Base-by-base conservation (phyloP, 345 rosid species). In the Carallia pectinifolia region DNA sequence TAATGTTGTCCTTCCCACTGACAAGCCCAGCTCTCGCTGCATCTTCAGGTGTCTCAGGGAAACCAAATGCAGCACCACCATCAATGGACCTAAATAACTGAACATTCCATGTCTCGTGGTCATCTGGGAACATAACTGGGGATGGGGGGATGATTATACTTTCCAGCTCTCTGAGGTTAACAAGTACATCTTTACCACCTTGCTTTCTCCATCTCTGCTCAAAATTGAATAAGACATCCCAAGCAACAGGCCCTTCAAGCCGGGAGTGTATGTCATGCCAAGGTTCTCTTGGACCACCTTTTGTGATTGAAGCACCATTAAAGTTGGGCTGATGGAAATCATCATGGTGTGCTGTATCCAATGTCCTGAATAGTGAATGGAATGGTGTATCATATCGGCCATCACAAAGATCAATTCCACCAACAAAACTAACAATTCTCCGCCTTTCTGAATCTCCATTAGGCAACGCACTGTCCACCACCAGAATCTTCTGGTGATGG, bases 281-380 rank as follows among this genome's bases (percentile, higher is more conserved):
- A 10, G 99, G 99, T 76, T 95, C 98, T 84, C 98, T 86, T 30
- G 99, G 99, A 73, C 99, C 99, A 2, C 99, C 99, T 81, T 95
- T 95, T 66, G 84, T 82, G 66, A 95, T 90, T 30, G 97, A 70
- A 53, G 86, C 91, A 44, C 85, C 97, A 0, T 84, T n/a, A 73
- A 89, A 95, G 79, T 95, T 95, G 34, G 99, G 99, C 73, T 95
- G 99, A 79, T 95, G 98, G 77, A 95, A 95, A 79, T 95, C 99
- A 73, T 95, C 96, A 64, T 95, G 97, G 79, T 95, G 99, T 1
- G 94, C 97, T 0, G 97, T 87, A 82, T 89, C 97, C 77, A 95
- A 65, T 9, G 99, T 95, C 81, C 99, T 90, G 77, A 95, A 95
- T 74, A 95, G 88, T 39, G 99, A 95, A 78, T 95, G 99, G 84